Base-by-base conservation (phyloP, 1,284 basidiomycete species). In the Golubevia pallescens region DNA sequence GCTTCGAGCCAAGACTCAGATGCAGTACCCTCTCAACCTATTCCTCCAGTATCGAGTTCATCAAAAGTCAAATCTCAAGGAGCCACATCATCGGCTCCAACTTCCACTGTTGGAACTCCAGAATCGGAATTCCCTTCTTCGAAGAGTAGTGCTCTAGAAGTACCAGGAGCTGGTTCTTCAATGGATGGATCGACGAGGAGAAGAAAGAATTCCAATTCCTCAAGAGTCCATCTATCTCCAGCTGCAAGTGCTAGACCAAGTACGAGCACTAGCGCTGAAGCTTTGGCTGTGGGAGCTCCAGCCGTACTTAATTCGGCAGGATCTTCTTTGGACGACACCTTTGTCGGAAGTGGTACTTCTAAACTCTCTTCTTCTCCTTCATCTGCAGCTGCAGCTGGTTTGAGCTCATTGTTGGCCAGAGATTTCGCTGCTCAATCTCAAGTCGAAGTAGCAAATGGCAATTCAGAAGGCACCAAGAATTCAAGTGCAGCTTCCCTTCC, bases 1-100 rank as follows among this genome's bases (percentile, higher is more conserved):
- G 61, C 62, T 24, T 62, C 42, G 16, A 16, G 16, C 16, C 73
- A 72, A n/a, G 67, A 67, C 3, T 71, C 72, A 54, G 68, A 67
- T 10, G 58, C 67, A 19, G 57, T 73, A 13, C 70, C 73, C 1
- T 34, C 73, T 66, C 42, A 72, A 70, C 60, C 70, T 63, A 3
- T 76, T 71, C 72, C 74, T 76, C 34, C 42, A 16, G 34, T 20
- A 4, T 42, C 58, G 14, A 21, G 23, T 51, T 23, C 58, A 4
- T 55, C 60, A 10, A 62, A 55, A 23, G 32, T 57, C 32, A 57
- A 62, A 24, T 57, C 55, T 54, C 60, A 54, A 19, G 20, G 20
- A 2, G 60, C 60, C 10, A 57, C 60, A 7, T 57, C 60, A n/a
- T 23, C 60, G 6, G 42, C 60, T 13, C 55, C 55, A 14, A 51